phyloP scores from a whole-genome alignment of 2,329 filamentous ascomycete species.

The Alternaria solani region DNA sequence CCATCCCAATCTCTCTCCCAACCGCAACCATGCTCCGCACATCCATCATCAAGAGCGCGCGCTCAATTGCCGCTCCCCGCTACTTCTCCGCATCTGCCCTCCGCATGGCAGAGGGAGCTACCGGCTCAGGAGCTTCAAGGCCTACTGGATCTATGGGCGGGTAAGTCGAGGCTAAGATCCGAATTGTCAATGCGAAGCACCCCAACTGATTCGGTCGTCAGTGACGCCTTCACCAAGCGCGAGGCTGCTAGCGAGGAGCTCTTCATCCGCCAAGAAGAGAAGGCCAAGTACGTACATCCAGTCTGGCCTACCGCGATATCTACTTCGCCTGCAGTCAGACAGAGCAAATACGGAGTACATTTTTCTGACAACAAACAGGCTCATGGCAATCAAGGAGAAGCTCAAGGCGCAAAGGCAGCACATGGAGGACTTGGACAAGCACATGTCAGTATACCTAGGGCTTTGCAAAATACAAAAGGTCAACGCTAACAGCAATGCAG shows the following conservation, averaged over 20 bases:
- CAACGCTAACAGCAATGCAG: constrained; percentile 56
- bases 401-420: constrained; percentile 81
- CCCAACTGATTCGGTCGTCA: constrained; percentile 50
- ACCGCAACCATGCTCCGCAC: constrained; percentile 48
- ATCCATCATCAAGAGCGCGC: constrained; percentile 52
- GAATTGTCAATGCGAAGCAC: not conserved
- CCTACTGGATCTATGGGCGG: constrained; percentile 50
- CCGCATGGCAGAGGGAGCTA: constrained; percentile 56
- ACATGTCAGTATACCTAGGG: constrained; percentile 71
- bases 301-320: constrained; percentile 1
- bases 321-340: not conserved
- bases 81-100: constrained; percentile 55
- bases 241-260: constrained; percentile 87
- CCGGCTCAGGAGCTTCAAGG: constrained; percentile 54
- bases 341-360: not conserved
- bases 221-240: constrained; percentile 91
- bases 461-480: not conserved
- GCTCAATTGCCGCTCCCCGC: constrained; percentile 48
- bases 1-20: constrained; percentile 13
- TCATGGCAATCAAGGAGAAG: constrained; percentile 73
- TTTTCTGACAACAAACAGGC: constrained; percentile 54
- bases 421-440: constrained; percentile 82
- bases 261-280: constrained; percentile 86
- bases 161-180: constrained; percentile 31
- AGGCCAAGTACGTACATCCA: constrained; percentile 70